Percentiles rank a stretch among this genome's conserved stretches.
Evolutionary conservation across 306 rosid species (phyloP).

Genomic region (Cicer cuneatum): DNA sequence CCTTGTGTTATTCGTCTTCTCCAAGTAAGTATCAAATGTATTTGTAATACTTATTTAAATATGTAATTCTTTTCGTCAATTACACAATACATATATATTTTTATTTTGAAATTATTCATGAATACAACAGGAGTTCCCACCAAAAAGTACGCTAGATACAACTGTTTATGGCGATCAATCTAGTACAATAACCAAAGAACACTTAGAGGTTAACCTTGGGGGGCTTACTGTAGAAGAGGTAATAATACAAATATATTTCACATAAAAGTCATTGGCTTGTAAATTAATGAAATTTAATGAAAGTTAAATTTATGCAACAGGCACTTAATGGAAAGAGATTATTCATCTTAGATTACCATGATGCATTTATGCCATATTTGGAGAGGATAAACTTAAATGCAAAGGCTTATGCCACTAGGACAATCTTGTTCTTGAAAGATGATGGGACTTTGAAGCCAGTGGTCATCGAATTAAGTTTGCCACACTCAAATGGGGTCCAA

Average conservation of each 20-base stretch:
- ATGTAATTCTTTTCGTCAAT: background rate
- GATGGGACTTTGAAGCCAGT: constrained; percentile 77
- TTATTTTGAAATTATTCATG: background rate
- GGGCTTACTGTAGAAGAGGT: constrained; percentile 66
- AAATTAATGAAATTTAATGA: background rate
- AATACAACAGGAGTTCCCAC: constrained; percentile 68
- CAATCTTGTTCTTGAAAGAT: constrained; percentile 64
- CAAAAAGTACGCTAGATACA: constrained; percentile 59
- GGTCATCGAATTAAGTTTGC: constrained; percentile 69
- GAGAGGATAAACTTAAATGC: constrained; percentile 52
- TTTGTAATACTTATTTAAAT: background rate
- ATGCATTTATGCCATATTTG: constrained; percentile 65
- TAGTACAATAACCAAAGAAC: constrained; percentile 56
- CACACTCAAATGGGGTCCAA: constrained; percentile 64
- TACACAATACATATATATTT: background rate
- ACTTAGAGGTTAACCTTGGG: constrained; percentile 50
- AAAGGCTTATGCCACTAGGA: constrained; percentile 68
- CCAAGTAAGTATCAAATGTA: constrained; percentile 33
- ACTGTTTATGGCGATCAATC: constrained; percentile 65
- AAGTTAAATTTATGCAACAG: constrained; percentile 47
- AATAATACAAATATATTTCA: constrained; percentile 11
- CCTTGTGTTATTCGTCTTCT: constrained; percentile 56
- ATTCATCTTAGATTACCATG: constrained; percentile 76
- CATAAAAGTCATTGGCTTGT: background rate
- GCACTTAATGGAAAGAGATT: constrained; percentile 62